These are phyloP conservation scores for Sarcomyxa edulis DNA, from an alignment of 768 basidiomycete species.

Conservation along the genomic window DNA sequence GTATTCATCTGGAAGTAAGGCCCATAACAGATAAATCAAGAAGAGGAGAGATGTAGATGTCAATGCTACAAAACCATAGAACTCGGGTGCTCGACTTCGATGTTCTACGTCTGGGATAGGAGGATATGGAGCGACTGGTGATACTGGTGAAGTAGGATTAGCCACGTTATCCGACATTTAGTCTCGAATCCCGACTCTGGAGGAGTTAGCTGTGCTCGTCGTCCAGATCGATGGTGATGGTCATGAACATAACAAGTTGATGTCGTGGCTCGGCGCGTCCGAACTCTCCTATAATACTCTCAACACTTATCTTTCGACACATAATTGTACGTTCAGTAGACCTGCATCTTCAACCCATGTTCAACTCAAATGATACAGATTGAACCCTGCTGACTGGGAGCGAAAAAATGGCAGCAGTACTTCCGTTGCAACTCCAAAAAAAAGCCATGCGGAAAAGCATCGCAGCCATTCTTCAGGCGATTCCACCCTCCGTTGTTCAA, in stretches of 20 bases:
- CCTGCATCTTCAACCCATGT: too few species aligned
- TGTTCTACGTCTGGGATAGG: constrained; percentile 28
- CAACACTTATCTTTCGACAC: too few species aligned
- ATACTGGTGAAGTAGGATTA: constrained; percentile 7
- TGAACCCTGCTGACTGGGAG: too few species aligned
- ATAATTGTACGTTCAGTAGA: too few species aligned
- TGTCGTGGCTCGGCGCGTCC: too few species aligned
- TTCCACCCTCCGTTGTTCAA: constrained; percentile 41
- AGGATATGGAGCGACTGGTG: constrained; percentile 11
- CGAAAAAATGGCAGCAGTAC: constrained; percentile 12
- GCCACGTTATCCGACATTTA: not conserved
- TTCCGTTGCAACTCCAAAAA: constrained; percentile 44
- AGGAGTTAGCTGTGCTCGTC: too few species aligned
- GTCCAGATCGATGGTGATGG: not conserved
- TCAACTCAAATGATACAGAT: too few species aligned
- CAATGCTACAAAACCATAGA: constrained; percentile 90
- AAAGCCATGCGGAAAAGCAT: constrained; percentile 48
- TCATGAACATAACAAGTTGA: too few species aligned
- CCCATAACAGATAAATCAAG: constrained; percentile 73
- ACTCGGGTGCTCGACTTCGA: constrained; percentile 73
- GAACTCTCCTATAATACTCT: too few species aligned
- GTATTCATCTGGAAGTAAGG: constrained; percentile 66
- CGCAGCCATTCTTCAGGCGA: constrained; percentile 32
- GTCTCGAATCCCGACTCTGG: constrained; percentile 6
- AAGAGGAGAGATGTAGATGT: constrained; percentile 70